phyloP scores from a whole-genome alignment of 1,284 basidiomycete genomes.

The Mycena citricolor region DNA sequence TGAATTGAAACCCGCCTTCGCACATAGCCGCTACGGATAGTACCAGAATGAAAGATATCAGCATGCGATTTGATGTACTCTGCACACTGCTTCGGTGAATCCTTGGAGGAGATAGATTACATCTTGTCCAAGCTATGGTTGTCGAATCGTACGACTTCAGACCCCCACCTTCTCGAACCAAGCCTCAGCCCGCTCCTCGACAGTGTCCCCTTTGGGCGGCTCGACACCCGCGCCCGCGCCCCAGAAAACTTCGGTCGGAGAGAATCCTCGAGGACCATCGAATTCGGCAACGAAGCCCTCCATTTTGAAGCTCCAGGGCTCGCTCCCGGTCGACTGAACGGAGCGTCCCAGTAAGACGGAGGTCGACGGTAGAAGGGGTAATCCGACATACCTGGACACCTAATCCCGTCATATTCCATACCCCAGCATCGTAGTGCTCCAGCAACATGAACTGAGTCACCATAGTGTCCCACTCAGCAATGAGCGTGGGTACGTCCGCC shows the following conservation, averaged over 20 bases:
- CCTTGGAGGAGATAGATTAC: too few species aligned
- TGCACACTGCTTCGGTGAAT: too few species aligned
- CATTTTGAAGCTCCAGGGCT: conserved; percentile 1
- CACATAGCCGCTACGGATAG: too few species aligned
- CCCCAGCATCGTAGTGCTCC: conserved; percentile 13
- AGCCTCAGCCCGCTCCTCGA: conserved; percentile 14
- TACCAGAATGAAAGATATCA: too few species aligned
- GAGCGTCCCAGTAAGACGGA: not conserved
- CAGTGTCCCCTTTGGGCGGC: conserved; percentile 1
- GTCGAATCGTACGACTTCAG: too few species aligned
- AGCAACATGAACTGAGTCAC: conserved; percentile 12
- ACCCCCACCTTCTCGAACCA: conserved; percentile 18
- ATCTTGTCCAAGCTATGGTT: too few species aligned
- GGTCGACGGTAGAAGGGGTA: not conserved
- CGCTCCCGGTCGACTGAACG: conserved; percentile 16
- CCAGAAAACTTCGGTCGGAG: conserved; percentile 3
- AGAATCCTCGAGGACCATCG: conserved; percentile 12
- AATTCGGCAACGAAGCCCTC: conserved; percentile 1
- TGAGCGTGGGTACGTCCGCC: conserved; percentile 11
- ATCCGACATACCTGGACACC: conserved; percentile 6
- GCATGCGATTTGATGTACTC: too few species aligned
- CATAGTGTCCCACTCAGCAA: conserved; percentile 17
- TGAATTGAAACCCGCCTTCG: too few species aligned
- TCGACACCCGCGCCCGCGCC: conserved; percentile 4
- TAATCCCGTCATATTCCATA: conserved; percentile 20